Evolutionary conservation across 2,329 filamentous ascomycete genomes (phyloP).

Genomic region (Shiraia bambusicola): DNA sequence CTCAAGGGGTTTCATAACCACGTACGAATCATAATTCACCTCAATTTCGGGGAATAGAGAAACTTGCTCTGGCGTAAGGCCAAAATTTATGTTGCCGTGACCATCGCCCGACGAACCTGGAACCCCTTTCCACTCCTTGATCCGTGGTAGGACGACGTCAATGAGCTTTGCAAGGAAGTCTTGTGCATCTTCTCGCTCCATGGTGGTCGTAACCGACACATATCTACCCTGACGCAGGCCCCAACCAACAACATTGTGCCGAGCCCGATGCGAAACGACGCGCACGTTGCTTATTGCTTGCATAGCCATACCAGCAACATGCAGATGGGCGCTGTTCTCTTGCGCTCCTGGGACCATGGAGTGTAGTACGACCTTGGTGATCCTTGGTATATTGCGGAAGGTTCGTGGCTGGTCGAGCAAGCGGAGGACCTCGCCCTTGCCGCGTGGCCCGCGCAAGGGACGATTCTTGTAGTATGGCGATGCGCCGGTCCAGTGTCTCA

Average conservation of each 20-base stretch:
- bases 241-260: constrained; percentile 73
- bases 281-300: constrained; percentile 83
- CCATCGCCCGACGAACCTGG: constrained; percentile 77
- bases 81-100: constrained; percentile 83
- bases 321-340: constrained; percentile 71
- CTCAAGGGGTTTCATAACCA: constrained; percentile 18
- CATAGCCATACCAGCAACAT: constrained; percentile 79
- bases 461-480: constrained; percentile 95
- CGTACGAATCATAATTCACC: constrained; percentile 87
- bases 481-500: constrained; percentile 84
- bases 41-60: constrained; percentile 91
- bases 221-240: constrained; percentile 69
- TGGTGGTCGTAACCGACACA: constrained; percentile 73
- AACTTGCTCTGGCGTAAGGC: constrained; percentile 73
- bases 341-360: constrained; percentile 68
- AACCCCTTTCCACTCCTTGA: constrained; percentile 94
- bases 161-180: constrained; percentile 90
- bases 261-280: constrained; percentile 68
- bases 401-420: constrained; percentile 67
- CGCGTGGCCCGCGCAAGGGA: constrained; percentile 79
- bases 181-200: constrained; percentile 78
- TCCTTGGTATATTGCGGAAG: constrained; percentile 81
- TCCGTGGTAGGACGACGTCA: constrained; percentile 86
- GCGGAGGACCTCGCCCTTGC: constrained; percentile 68
- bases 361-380: constrained; percentile 80